Evolutionary conservation across 331 rosid genomes (phyloP).

Genomic region (Saraca asoca): DNA sequence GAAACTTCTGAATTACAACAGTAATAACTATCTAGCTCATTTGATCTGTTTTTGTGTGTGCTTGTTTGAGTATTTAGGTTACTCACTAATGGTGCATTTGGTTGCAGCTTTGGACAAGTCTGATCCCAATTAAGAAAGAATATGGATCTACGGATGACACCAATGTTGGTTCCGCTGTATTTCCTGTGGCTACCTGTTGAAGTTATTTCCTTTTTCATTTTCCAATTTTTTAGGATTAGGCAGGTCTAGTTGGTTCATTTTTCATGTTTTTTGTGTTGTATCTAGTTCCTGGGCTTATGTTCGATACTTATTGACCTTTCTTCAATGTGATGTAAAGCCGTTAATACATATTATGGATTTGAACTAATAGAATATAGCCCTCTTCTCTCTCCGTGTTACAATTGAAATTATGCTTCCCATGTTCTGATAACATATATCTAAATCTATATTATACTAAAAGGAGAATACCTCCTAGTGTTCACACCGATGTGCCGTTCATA

Average conservation of each 20-base stretch:
- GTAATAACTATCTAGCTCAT: constrained; percentile 45
- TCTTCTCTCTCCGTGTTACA: not conserved
- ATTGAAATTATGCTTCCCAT: not conserved
- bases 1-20: constrained; percentile 91
- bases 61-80: not conserved
- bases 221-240: constrained; percentile 17
- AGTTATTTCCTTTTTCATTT: not conserved
- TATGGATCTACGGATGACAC: constrained; percentile 10
- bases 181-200: constrained; percentile 5
- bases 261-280: constrained; percentile 15
- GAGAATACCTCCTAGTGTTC: too few relatives aligned
- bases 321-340: not conserved
- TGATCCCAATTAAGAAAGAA: constrained; percentile 49
- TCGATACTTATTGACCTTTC: not conserved
- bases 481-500: too few relatives aligned
- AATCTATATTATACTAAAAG: too few relatives aligned
- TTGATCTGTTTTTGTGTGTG: not conserved
- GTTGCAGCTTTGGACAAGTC: constrained; percentile 74
- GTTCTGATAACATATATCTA: not conserved
- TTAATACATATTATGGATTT: not conserved
- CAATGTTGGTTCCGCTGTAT: constrained; percentile 24
- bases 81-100: constrained; percentile 21
- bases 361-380: not conserved
- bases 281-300: constrained; percentile 4
- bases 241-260: constrained; percentile 1